Base-by-base conservation (phyloP, 495 filamentous ascomycete species). In the Cetradonia linearis region DNA sequence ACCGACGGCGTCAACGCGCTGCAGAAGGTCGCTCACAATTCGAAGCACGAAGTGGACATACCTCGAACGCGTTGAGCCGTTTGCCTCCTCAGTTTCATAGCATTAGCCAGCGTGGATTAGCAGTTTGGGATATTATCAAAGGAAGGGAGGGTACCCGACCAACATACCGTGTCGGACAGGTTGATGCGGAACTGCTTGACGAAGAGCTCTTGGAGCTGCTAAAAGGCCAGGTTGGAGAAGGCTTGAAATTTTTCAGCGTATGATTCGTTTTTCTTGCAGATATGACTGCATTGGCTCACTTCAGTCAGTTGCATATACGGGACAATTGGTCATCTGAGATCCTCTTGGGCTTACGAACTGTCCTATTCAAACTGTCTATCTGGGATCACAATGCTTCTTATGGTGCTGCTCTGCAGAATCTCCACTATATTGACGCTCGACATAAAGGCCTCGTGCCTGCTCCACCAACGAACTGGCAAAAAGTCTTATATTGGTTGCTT, bases 331-430 rank as follows among this genome's bases (percentile, higher is more conserved):
- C 85, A 5, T 77, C 88, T 47, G 93, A 97, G 72, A 91, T 97
- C 48, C 77, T 85, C 56, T 76, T 95, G 25, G 78, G 75, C 1
- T 77, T 99, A 57, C 81, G 94, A 14, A 81, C 84, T 8, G 76
- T 91, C 3, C 76, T 99, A 18, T 99, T 95, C 77, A 97, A 97
- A 70, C 79, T 99, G 61, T 87, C 87, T 1, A 87, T 97, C 55
- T 99, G 93, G 93, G 91, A 97, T 69, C 88, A 96, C 70, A 80
- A 95, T 73, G 86, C 94, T 23, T 91, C 88, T 0, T 99, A 99
- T 69, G 93, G 93, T 59, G 94, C 94, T 18, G 84, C 87, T 5
- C 74, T 99, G 33, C 93, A 97, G 68, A 93, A 93, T 60, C 81
- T 97, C 10, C 83, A 83, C 66, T 96, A 94, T 67, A 86, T 85